A percentile compares a stretch with the other conserved stretches of the same genome.
Evolutionary conservation across 805 yeast genomes (phyloP).

Genomic region (Monosporozyma yasuniensis): DNA sequence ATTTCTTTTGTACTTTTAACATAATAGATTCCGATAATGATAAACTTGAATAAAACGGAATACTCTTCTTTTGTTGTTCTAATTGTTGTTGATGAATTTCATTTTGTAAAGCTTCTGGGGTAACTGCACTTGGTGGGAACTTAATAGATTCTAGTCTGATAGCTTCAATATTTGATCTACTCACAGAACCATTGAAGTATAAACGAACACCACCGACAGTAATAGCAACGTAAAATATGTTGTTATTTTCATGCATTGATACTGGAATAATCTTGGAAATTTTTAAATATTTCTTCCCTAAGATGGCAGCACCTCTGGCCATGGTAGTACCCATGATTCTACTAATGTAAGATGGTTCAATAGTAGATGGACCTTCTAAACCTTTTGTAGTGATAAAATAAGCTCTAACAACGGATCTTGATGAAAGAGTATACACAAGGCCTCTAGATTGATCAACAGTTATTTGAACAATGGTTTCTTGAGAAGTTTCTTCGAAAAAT

Average conservation of each 20-base stretch:
- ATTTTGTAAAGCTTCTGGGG: constrained; percentile 27
- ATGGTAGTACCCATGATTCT: constrained; percentile 36
- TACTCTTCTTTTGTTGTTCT: constrained; percentile 30
- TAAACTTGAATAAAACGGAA: constrained; percentile 24
- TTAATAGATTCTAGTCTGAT: constrained; percentile 42
- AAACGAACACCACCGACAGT: constrained; percentile 81
- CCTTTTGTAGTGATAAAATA: constrained; percentile 44
- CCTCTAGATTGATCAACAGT: constrained; percentile 71
- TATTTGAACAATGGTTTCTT: constrained; percentile 56
- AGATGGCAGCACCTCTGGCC: constrained; percentile 45
- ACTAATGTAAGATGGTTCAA: constrained; percentile 32
- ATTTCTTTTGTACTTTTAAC: constrained; percentile 46
- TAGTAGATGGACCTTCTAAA: constrained; percentile 34
- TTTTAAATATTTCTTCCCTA: constrained; percentile 46
- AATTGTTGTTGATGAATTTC: constrained; percentile 33
- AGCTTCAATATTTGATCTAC: constrained; percentile 31
- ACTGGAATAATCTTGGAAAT: constrained; percentile 40
- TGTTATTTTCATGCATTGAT: constrained; percentile 53
- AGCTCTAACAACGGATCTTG: constrained; percentile 71
- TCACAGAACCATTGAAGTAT: constrained; percentile 38
- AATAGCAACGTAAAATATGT: constrained; percentile 65
- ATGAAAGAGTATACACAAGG: constrained; percentile 71
- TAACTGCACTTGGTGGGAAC: constrained; percentile 48
- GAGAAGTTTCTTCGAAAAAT: constrained; percentile 30
- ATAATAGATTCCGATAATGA: constrained; percentile 25